These are phyloP conservation scores for Taphrina deformans DNA, from an alignment of 1,139 yeast genomes.

Conservation along the genomic window DNA sequence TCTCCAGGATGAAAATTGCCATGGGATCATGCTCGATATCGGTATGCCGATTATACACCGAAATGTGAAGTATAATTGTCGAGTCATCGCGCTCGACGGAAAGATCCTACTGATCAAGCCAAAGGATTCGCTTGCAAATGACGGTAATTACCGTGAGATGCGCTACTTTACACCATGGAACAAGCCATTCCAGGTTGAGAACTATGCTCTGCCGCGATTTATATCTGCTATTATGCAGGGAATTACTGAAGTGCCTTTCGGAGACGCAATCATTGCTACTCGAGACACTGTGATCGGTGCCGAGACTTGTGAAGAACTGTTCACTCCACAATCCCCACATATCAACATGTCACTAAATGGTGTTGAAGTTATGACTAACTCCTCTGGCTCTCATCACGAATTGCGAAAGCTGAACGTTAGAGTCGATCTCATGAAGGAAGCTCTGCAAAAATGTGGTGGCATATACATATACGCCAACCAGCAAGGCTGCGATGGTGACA, in stretches of 20 bases:
- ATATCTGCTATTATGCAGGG: slow-evolving; percentile 61
- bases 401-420: slow-evolving; percentile 83
- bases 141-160: slow-evolving; percentile 97
- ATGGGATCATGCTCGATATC: slow-evolving; percentile 77
- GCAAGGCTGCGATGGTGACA: slow-evolving; percentile 97
- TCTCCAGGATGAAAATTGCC: slow-evolving; percentile 61
- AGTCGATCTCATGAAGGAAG: slow-evolving; percentile 79
- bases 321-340: slow-evolving; percentile 95
- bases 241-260: slow-evolving; percentile 69
- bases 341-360: slow-evolving; percentile 90
- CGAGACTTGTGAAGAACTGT: slow-evolving; percentile 95
- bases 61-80: slow-evolving; percentile 85
- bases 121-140: slow-evolving; percentile 87
- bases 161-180: slow-evolving; percentile 95
- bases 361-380: slow-evolving; percentile 90
- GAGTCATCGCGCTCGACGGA: slow-evolving; percentile 77
- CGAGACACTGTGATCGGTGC: slow-evolving; percentile 86
- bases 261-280: slow-evolving; percentile 85
- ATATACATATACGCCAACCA: slow-evolving; percentile 90
- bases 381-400: slow-evolving; percentile 96
- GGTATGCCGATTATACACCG: slow-evolving; percentile 94
- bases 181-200: slow-evolving; percentile 71
- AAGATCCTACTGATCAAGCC: slow-evolving; percentile 84
- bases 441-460: slow-evolving; percentile 95
- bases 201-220: slow-evolving; percentile 65